These are phyloP conservation scores for Claviceps sp. DNA, from an alignment of 2,329 filamentous ascomycete species.

Conservation along the genomic window DNA sequence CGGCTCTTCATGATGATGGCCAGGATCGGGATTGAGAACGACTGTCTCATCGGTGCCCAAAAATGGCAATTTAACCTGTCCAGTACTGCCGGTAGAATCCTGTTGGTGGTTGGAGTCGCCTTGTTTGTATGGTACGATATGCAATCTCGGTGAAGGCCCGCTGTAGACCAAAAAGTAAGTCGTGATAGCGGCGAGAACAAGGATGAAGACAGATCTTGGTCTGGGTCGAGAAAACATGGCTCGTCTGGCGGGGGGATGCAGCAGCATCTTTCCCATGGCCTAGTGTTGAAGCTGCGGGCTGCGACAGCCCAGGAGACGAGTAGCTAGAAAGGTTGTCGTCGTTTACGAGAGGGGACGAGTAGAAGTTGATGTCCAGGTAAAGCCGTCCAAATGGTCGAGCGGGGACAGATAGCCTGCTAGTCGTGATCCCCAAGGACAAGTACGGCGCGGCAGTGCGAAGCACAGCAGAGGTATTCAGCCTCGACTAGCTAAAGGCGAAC, in stretches of 20 bases:
- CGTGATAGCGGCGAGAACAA: constrained; percentile 25
- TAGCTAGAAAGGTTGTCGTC: background rate
- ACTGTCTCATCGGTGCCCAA: background rate
- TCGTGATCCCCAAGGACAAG: background rate
- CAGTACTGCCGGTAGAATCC: background rate
- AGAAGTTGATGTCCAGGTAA: background rate
- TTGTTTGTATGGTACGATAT: constrained; percentile 19
- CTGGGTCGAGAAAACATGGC: constrained; percentile 22
- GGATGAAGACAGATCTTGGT: constrained; percentile 28
- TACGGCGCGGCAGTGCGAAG: background rate
- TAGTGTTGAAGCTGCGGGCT: background rate
- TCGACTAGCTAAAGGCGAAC: background rate
- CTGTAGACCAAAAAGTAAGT: constrained; percentile 31
- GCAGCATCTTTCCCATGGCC: constrained; percentile 21
- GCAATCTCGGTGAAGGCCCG: constrained; percentile 19
- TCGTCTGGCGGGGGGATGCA: constrained; percentile 17
- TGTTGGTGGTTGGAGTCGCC: constrained; percentile 5
- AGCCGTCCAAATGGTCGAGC: background rate
- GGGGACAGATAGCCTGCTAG: constrained; percentile 3
- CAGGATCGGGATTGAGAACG: constrained; percentile 1
- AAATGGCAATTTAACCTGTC: background rate
- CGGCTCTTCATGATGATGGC: constrained; percentile 7
- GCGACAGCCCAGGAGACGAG: background rate
- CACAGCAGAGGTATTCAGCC: background rate
- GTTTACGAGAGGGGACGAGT: background rate